phyloP scores from a whole-genome alignment of 1,284 basidiomycete species.

The Ganoderma meredithae region DNA sequence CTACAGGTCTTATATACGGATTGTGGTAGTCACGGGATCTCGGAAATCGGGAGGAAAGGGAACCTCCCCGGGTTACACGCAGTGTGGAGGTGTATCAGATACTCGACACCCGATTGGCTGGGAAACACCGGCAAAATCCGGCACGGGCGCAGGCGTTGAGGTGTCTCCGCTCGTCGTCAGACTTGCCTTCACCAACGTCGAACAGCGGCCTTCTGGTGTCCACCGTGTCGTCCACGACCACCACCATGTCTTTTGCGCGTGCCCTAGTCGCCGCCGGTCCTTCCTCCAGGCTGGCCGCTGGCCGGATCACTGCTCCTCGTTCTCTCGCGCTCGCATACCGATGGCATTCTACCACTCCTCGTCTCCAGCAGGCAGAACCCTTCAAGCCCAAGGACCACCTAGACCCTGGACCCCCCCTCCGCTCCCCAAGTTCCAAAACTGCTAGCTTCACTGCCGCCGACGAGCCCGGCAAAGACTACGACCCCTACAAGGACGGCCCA shows the following conservation, averaged over 20 bases:
- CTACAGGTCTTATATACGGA: no score
- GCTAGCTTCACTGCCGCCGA: slow-evolving; percentile 48
- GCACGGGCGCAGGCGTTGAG: slow-evolving; percentile 42
- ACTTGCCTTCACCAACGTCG: slow-evolving; percentile 31
- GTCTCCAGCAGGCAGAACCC: slow-evolving; percentile 32
- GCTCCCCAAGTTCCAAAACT: slow-evolving; percentile 46
- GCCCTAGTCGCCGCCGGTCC: slow-evolving; percentile 38
- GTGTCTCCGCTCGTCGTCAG: slow-evolving; percentile 33
- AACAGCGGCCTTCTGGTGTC: slow-evolving; percentile 31
- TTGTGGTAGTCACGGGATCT: no score
- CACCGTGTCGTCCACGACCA: slow-evolving; percentile 34
- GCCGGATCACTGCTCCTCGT: slow-evolving; percentile 42
- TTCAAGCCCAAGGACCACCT: slow-evolving; percentile 26
- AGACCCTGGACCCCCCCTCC: slow-evolving; percentile 13
- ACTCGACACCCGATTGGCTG: slow-evolving; percentile 58
- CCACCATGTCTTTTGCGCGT: slow-evolving; percentile 57
- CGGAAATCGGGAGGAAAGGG: no score
- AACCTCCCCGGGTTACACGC: no score
- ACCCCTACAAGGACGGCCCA: slow-evolving; percentile 81
- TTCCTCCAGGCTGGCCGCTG: slow-evolving; percentile 40
- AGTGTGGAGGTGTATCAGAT: slow-evolving; percentile 45
- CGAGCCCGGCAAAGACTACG: slow-evolving; percentile 58
- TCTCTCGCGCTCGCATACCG: slow-evolving; percentile 53
- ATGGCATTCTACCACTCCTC: slow-evolving; percentile 46
- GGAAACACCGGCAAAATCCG: slow-evolving; percentile 42